These are phyloP conservation scores for Sechiopsis laciniata DNA, from an alignment of 306 rosid genomes.

Conservation along the genomic window DNA sequence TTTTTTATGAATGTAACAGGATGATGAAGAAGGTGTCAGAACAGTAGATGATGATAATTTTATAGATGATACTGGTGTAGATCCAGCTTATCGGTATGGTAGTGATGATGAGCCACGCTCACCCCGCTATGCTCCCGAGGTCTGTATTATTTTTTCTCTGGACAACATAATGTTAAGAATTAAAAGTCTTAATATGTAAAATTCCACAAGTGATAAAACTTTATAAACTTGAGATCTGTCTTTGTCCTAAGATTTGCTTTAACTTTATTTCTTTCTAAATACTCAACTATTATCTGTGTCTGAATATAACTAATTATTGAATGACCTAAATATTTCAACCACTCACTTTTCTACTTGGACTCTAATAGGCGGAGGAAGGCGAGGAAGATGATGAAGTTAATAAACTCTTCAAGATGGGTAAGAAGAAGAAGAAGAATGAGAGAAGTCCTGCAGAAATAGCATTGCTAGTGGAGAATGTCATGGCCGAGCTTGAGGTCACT, in stretches of 20 bases:
- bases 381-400: slow-evolving; percentile 79
- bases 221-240: neutral
- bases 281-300: neutral
- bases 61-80: slow-evolving; percentile 88
- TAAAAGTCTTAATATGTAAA: neutral
- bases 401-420: slow-evolving; percentile 60
- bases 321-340: neutral
- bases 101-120: slow-evolving; percentile 64
- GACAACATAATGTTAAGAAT: neutral
- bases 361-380: slow-evolving; percentile 80
- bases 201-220: neutral
- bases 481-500: slow-evolving; percentile 97
- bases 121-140: slow-evolving; percentile 80
- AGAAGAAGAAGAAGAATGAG: slow-evolving; percentile 77
- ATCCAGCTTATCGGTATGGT: slow-evolving; percentile 54
- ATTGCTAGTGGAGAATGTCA: slow-evolving; percentile 79
- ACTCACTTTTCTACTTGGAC: slow-evolving; percentile 15
- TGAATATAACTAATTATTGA: neutral
- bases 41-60: slow-evolving; percentile 87
- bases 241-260: neutral
- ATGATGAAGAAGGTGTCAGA: slow-evolving; percentile 72
- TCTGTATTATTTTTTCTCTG: slow-evolving; percentile 14
- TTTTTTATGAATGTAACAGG: slow-evolving; percentile 39
- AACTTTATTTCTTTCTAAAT: neutral
- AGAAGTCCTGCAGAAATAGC: slow-evolving; percentile 91